Base-by-base conservation (phyloP, 2,329 filamentous ascomycete species). In the Ophiocordyceps australis region DNA sequence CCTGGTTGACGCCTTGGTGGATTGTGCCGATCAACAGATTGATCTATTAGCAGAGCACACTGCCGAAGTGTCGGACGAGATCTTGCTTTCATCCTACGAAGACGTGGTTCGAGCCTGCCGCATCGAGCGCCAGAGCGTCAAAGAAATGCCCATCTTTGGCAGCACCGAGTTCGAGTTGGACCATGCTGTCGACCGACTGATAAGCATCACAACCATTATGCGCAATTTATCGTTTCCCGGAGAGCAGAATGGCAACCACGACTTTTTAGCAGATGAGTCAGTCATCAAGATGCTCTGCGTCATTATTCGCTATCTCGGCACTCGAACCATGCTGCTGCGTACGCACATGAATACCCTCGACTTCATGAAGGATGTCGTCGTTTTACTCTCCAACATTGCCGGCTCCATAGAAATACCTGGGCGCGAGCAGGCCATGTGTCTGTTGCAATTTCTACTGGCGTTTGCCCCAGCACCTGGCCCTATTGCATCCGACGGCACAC, bases 291-390 rank as follows among this genome's bases (percentile, higher is more conserved):
- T 94, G 40, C 55, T 94, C 7, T 82, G 81, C 30, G 74, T 74
- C 23, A 68, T 85, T 4, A 83, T 95, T 34, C 66, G 83, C 31
- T 80, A 89, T 36, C 62, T 95, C 10, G 89, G 86, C 17, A 94
- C 85, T 4, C 75, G 83, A 10, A 82, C 82, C 38, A 80, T 86
- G 63, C 64, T 95, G 17, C 55, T 95, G 22, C 72, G 82, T 20
- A 81, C 74, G 4, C 67, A 89, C 36, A 62, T 67, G 41, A 93
- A 94, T 49, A 89, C 79, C 1, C 58, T 94, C 36, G 89, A 98
- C 49, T 86, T 95, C 40, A 92, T 94, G 80, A 98, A 98, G 52
- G 89, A 98, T 47, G 60, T 83, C 17, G 70, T 95, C 30, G 75
- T 82, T 11, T 72, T 92, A 36, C 59, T 98, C 28, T 94, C 86